A percentile compares a stretch with the other conserved stretches of the same genome.
Conservation (phyloP, 176 grass and related monocot species). For the Cymbopogon citratus region DNA sequence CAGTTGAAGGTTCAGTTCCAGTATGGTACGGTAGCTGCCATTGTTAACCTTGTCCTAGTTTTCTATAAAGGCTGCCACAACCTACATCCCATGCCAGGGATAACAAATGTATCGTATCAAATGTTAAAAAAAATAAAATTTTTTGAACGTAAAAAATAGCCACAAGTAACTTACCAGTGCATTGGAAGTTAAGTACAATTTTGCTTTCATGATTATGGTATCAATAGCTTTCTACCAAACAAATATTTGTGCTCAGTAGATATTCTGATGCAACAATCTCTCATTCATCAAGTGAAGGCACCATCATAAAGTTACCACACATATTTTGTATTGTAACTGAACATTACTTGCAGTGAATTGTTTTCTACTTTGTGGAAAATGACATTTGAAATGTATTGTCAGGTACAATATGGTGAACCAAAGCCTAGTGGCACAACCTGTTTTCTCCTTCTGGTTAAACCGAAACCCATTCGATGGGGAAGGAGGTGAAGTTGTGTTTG, state of each 20-base stretch:
- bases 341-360: not conserved
- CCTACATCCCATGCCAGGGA: not conserved
- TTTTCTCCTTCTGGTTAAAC: slow-evolving; percentile 97
- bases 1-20: slow-evolving; percentile 63
- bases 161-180: not conserved
- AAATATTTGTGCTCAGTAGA: not conserved
- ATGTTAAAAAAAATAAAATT: too few relatives aligned
- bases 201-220: not conserved
- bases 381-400: not conserved
- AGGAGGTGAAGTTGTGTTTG: slow-evolving; percentile 93
- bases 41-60: not conserved
- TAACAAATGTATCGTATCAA: not conserved
- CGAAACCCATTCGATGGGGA: slow-evolving; percentile 63
- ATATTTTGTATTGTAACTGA: not conserved
- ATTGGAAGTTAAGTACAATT: not conserved
- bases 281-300: not conserved
- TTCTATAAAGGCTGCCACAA: not conserved
- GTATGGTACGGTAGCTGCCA: slow-evolving; percentile 52
- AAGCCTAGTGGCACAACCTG: slow-evolving; percentile 43
- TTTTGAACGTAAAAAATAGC: too few relatives aligned
- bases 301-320: not conserved
- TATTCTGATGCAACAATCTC: not conserved
- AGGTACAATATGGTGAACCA: slow-evolving; percentile 93
- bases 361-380: not conserved
- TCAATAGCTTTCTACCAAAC: not conserved